Conservation (phyloP, 192 early-diverging fungal genomes). For the Coemansia sp. region DNA sequence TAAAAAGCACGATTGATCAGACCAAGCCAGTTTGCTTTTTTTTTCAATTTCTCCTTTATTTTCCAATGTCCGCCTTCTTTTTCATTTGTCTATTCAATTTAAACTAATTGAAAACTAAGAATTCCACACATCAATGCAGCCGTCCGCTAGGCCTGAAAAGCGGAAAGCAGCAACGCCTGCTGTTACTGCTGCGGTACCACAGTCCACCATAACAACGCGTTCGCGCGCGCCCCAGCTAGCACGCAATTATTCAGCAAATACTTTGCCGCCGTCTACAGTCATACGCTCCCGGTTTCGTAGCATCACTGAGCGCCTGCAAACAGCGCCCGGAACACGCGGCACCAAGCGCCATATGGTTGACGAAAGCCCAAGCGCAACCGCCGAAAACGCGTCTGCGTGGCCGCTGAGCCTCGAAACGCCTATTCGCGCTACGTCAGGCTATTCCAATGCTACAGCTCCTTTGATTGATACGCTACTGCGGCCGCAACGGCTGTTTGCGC, state of each 20-base stretch:
- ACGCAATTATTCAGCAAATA: constrained; percentile 5
- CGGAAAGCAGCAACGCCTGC: constrained; percentile 14
- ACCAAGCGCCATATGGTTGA: constrained; percentile 35
- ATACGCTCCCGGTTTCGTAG: constrained; percentile 43
- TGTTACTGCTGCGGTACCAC: neutral
- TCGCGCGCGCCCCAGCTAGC: constrained; percentile 3
- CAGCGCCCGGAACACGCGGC: constrained; percentile 15
- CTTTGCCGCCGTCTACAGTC: constrained; percentile 34
- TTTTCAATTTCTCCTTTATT: neutral
- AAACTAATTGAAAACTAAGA: neutral
- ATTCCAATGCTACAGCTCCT: neutral
- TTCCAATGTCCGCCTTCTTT: neutral
- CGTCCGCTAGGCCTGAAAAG: constrained; percentile 13
- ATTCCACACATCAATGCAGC: constrained; percentile 14
- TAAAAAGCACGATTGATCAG: neutral
- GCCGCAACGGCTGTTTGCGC: constrained; percentile 27
- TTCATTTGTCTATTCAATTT: neutral
- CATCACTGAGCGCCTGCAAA: constrained; percentile 15
- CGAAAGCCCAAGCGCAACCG: constrained; percentile 19
- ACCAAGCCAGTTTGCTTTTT: neutral
- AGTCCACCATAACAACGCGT: neutral
- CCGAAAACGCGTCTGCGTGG: constrained; percentile 12
- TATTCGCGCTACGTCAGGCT: neutral
- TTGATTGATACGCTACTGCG: constrained; percentile 17
- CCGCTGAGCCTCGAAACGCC: constrained; percentile 23